Evolutionary conservation across 2,329 filamentous ascomycete genomes (phyloP), one percentile per base, ranked within the genome.

Genomic region (Mycosphaerella arachidis): DNA sequence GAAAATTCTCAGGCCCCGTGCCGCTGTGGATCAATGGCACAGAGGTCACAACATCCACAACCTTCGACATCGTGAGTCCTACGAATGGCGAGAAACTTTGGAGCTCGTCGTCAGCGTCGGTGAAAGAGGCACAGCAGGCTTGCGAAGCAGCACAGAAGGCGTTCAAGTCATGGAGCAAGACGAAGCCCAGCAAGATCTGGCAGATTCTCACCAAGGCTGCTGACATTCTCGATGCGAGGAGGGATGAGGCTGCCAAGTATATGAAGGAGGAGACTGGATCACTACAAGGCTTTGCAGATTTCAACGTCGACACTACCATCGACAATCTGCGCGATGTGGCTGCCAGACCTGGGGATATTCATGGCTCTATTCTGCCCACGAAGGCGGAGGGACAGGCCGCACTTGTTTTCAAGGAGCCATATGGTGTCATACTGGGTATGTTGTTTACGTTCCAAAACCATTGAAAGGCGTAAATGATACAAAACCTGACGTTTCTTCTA

Each of bases 321-420:
- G 77, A 79, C 56, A 74, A 81, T 73, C 63, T 85, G 60, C 76
- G 76, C 57, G 82, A 84, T 66, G 76, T 83, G 1, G 81, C 82
- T 1, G 82, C 80, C 7, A 73, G 80, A 48, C 75, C 82, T 29
- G 71, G 76, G 6, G 73, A 73, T 2, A 75, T 84, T 13, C 76
- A 77, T 66, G 83, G 82, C 1, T 69, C 71, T 9, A 79, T 83
- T 18, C 82, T 82, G 0, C 73, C 74, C 2, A 76, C 78, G 20
- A 72, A 71, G 13, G 68, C 82, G 16, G 78, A 83, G 40, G 81
- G 79, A 0, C 79, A 80, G 27, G 79, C 76, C 53, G 89, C 86
- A 0, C 78, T 94, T 65, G 76, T 95, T 4, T 75, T 87, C 64
- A 87, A 86, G 70, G 89, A 92, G 51, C 90, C 91, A 0, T 91